Conservation (phyloP, 352 stramenopile species). For the Thalassiosira hispida region DNA sequence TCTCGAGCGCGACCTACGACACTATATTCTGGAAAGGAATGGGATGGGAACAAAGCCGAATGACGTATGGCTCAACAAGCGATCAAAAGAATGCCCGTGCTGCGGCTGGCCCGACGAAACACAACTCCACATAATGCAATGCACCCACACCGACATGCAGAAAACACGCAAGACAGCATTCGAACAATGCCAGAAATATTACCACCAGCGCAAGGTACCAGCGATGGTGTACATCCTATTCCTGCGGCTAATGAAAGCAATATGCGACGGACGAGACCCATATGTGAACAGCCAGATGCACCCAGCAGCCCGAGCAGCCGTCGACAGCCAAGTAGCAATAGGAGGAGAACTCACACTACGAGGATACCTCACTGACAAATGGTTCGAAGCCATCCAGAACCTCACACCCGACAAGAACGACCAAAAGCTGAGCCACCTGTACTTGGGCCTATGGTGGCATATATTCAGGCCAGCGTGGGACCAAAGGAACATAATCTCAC, state of each 20-base stretch:
- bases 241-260: not conserved
- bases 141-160: not conserved
- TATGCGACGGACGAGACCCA: not conserved
- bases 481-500: no score
- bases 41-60: no score
- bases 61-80: not conserved
- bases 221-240: not conserved
- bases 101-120: not conserved
- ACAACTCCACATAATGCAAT: constrained; percentile 2
- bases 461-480: no score
- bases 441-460: no score
- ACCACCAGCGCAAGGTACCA: not conserved
- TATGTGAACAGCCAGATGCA: not conserved
- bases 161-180: not conserved
- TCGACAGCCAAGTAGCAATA: not conserved
- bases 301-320: not conserved
- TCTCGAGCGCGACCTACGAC: no score
- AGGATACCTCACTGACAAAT: not conserved
- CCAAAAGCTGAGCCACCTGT: no score
- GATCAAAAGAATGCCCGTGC: not conserved
- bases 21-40: no score
- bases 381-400: not conserved
- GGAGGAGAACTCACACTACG: not conserved
- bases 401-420: not conserved
- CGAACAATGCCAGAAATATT: not conserved